These are phyloP conservation scores for Penicillium brasilianum DNA, from an alignment of 2,329 filamentous ascomycete genomes.

Conservation along the genomic window DNA sequence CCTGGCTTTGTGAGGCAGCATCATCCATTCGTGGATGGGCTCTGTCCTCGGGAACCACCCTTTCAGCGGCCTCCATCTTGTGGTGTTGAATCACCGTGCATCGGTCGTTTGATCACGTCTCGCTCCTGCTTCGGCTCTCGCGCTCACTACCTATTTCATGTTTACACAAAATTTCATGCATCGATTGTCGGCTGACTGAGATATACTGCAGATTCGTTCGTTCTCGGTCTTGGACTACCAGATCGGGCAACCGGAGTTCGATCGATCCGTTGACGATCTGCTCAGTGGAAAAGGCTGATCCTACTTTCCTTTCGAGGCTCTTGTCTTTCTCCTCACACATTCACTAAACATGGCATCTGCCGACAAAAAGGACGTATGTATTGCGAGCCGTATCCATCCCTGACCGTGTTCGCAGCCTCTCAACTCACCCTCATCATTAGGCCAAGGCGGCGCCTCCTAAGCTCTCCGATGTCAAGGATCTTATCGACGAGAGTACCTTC, in stretches of 20 bases:
- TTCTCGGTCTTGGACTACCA: constrained; percentile 9
- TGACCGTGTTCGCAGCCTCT: constrained; percentile 5
- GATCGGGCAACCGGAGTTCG: constrained; percentile 14
- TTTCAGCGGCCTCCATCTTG: not conserved
- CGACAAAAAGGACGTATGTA: constrained; percentile 36
- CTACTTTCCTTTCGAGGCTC: not conserved
- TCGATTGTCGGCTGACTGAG: not conserved
- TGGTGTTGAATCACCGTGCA: not conserved
- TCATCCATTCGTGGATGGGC: not conserved
- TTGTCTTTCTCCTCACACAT: not conserved
- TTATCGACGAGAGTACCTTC: constrained; percentile 81
- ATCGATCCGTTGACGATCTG: constrained; percentile 12
- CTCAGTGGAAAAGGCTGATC: constrained; percentile 13
- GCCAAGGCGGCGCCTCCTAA: constrained; percentile 55
- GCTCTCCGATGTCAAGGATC: constrained; percentile 70
- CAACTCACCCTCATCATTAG: constrained; percentile 26
- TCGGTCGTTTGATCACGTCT: not conserved
- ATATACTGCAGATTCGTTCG: constrained; percentile 7
- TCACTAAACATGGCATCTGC: constrained; percentile 6
- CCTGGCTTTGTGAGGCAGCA: not conserved
- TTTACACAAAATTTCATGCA: not conserved
- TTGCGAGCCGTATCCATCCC: not conserved
- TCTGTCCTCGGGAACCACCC: not conserved
- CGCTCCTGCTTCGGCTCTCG: not conserved
- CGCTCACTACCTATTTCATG: not conserved